Percentiles rank a stretch among this genome's conserved stretches.
phyloP scores from a whole-genome alignment of 2,329 filamentous ascomycete genomes.

The Exophiala aquamarina region DNA sequence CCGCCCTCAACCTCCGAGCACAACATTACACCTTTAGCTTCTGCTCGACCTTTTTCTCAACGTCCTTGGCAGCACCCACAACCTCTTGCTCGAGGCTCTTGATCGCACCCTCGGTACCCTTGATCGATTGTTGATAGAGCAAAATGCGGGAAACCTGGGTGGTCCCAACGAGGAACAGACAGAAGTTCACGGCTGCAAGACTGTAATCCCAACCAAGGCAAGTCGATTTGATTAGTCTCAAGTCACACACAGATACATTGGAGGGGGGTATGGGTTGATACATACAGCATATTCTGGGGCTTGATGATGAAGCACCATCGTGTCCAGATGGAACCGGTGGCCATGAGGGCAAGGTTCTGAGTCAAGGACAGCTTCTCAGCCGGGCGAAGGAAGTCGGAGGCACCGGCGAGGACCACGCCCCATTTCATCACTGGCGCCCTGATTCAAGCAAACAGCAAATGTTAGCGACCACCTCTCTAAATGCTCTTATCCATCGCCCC shows the following conservation, averaged over 20 bases:
- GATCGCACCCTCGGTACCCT: constrained; percentile 45
- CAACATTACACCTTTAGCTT: constrained; percentile 18
- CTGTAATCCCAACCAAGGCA: constrained; percentile 41
- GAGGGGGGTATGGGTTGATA: constrained; percentile 15
- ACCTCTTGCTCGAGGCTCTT: constrained; percentile 39
- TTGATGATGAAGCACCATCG: constrained; percentile 98
- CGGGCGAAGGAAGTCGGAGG: constrained; percentile 87
- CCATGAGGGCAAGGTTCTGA: constrained; percentile 86
- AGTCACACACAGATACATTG: not conserved
- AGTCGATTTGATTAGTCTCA: not conserved
- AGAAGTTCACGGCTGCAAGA: constrained; percentile 96
- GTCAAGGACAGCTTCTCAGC: constrained; percentile 90
- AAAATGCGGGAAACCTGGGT: constrained; percentile 79
- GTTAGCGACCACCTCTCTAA: too few species aligned
- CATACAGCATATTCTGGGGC: constrained; percentile 85
- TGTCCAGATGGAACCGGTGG: constrained; percentile 95
- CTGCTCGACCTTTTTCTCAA: constrained; percentile 24
- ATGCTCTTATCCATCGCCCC: too few species aligned
- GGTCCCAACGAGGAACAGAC: constrained; percentile 84
- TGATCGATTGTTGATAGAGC: constrained; percentile 62
- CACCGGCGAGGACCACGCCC: constrained; percentile 86
- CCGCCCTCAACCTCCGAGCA: not conserved
- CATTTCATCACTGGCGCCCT: constrained; percentile 98
- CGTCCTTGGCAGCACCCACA: constrained; percentile 33
- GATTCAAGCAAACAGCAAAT: too few species aligned